Evolutionary conservation across 2,329 filamentous ascomycete genomes (phyloP), one percentile per base, ranked within the genome.

Genomic region (Ceratocystiopsis sp.): DNA sequence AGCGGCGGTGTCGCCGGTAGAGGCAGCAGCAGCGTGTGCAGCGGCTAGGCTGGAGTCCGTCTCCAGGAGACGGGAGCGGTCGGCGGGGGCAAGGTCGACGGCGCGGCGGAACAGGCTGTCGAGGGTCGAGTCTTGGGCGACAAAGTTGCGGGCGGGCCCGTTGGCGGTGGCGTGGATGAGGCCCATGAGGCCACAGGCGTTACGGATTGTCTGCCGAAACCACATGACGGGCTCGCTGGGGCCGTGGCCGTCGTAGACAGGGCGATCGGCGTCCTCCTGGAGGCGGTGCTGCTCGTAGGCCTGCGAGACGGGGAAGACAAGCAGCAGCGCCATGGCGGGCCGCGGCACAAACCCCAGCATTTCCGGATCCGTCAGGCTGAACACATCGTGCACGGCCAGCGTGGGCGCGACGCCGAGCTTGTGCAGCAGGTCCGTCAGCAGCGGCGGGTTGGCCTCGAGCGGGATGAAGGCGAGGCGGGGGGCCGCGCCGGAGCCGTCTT

Each of bases 131-230:
- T 59, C 60, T 38, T 61, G 52, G 50, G 67, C 66, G 43, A 93
- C 72, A 42, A 78, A 72, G 4, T 63, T 61, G 44, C 71, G 64
- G 1, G 83, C 80, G 1, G 70, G 68, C 0, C 86, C 86, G 59
- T 96, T 98, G 38, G 71, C 70, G 0, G 84, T 74, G 16, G 80
- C 82, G 57, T 96, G 91, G 38, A 96, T 59, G 25, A 96, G 62
- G 0, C 83, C 91, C 66, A 95, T 94, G 38, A 94, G 64, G 0
- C 89, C 89, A 59, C 89, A 96, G 1, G 89, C 85, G 58, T 96
- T 93, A 47, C 82, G 74, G 53, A 96, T 95, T 0, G 87, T 96
- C 65, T 96, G 89, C 52, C 76, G 82, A 69, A 87, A 96, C 91
- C 89, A 98, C 9, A 93, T 55, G 0, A 95, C 84, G 6, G 84